Evolutionary conservation across 192 early-diverging fungal genomes (phyloP), one percentile per base, ranked within the genome.

Genomic region (Mortierella hygrophila): DNA sequence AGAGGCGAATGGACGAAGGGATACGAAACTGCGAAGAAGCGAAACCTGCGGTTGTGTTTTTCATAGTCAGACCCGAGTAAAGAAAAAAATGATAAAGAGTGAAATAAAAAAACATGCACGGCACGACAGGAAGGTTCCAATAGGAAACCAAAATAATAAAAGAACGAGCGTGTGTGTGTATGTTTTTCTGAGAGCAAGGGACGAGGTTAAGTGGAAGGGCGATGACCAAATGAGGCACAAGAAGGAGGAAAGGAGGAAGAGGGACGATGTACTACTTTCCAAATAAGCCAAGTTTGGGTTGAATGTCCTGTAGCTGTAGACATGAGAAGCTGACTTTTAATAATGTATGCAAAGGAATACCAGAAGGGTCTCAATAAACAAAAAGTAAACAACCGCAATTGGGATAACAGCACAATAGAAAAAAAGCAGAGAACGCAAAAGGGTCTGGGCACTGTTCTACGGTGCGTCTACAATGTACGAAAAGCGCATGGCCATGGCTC

Each of bases 241-340:
- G 13, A 16, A 29, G 35, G 60, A 20, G n/a, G 10, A 4, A 60
- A 55, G 7, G n/a, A 11, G 29, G 10, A 15, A 4, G 26, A 29
- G 60, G 23, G 1, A 35, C 60, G 60, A 65, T 10, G 60, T 65
- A 65, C 60, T 5, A 65, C 60, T 32, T 65, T 65, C 60, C 60
- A 65, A 65, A 65, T 65, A 65, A 65, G 60, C 60, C 29, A 65
- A 65, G 60, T 65, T 65, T 32, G 13, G 60, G 29, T 32, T 65
- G 29, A 35, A 15, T 65, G 60, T 65, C 4, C 26, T 13, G 60
- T 13, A 7, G 0, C 32, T 32, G 15, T 3, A 65, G 29, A 13
- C 29, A 32, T 65, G 60, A 26, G 29, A 7, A 11, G 60, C 60
- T 65, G 60, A 65, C 60, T 65, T 65, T 65, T 65, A 65, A 65